phyloP scores from a whole-genome alignment of 768 basidiomycete genomes.

The Royoungia palumana region DNA sequence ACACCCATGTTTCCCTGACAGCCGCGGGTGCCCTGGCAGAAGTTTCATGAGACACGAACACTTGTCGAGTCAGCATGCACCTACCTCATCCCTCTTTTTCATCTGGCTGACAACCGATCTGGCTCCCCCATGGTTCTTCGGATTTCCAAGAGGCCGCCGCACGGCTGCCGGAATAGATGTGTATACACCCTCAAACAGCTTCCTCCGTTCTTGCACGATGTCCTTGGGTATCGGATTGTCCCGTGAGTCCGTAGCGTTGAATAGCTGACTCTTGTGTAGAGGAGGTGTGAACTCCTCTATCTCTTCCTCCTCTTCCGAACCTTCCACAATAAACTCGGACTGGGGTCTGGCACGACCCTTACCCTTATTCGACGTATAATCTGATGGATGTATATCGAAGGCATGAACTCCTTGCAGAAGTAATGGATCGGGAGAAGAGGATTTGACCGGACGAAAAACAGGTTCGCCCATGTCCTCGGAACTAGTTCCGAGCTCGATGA shows the following conservation, averaged over 20 bases:
- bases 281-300: conserved; percentile 18
- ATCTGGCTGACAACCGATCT: conserved; percentile 11
- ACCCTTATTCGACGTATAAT: conserved; percentile 16
- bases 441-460: conserved; percentile 10
- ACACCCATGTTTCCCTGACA: background rate
- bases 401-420: conserved; percentile 3
- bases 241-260: background rate
- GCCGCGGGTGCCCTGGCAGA: conserved; percentile 2
- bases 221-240: conserved; percentile 14
- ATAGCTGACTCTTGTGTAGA: background rate
- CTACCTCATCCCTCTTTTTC: conserved; percentile 26
- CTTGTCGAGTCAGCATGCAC: conserved; percentile 1
- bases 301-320: conserved; percentile 24
- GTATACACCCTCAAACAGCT: conserved; percentile 5
- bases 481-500: conserved; percentile 13
- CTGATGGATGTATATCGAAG: conserved; percentile 23
- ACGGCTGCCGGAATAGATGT: conserved; percentile 1
- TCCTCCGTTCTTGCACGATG: conserved; percentile 12
- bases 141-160: background rate
- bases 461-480: conserved; percentile 24
- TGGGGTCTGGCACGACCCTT: conserved; percentile 19
- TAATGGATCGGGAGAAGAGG: conserved; percentile 28
- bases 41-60: conserved; percentile 3
- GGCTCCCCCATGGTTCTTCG: background rate
- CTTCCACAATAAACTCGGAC: conserved; percentile 13